A percentile compares a stretch with the other conserved stretches of the same genome.
These are phyloP conservation scores for Helicocarpus griseus DNA, from an alignment of 2,329 filamentous ascomycete species.

Conservation along the genomic window DNA sequence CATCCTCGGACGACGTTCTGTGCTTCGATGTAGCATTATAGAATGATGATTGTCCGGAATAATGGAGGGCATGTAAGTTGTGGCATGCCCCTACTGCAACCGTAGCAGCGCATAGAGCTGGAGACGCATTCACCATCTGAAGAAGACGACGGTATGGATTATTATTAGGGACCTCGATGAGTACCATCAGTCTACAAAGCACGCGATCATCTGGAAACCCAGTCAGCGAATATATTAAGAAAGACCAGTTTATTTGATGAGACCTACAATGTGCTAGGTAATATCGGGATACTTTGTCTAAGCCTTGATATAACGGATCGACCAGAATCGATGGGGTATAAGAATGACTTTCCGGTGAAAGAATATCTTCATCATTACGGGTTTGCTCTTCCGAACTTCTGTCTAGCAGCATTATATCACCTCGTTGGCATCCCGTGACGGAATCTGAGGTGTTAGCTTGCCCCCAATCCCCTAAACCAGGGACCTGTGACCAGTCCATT, in stretches of 20 bases:
- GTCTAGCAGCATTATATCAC: not conserved
- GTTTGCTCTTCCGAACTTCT: not conserved
- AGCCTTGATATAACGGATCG: constrained; percentile 40
- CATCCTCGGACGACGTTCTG: not conserved
- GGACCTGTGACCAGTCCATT: not conserved
- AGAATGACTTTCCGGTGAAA: not conserved
- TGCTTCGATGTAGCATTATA: not conserved
- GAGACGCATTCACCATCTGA: constrained; percentile 34
- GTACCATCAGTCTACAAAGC: constrained; percentile 37
- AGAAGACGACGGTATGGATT: constrained; percentile 43
- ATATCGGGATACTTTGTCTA: constrained; percentile 34
- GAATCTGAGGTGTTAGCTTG: not conserved
- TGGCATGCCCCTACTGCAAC: constrained; percentile 41
- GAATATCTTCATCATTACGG: not conserved
- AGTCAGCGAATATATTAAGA: not conserved
- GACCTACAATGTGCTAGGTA: constrained; percentile 37
- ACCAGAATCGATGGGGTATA: constrained; percentile 9
- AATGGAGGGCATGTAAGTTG: constrained; percentile 15
- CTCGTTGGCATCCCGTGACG: not conserved
- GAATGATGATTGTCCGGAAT: not conserved
- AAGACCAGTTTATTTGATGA: not conserved
- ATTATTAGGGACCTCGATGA: constrained; percentile 36
- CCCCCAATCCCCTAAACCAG: not conserved
- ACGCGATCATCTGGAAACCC: constrained; percentile 23
- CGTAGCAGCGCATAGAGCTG: constrained; percentile 38